These are phyloP conservation scores for Sedum album DNA, from an alignment of 164 flowering plant genomes.

Conservation along the genomic window DNA sequence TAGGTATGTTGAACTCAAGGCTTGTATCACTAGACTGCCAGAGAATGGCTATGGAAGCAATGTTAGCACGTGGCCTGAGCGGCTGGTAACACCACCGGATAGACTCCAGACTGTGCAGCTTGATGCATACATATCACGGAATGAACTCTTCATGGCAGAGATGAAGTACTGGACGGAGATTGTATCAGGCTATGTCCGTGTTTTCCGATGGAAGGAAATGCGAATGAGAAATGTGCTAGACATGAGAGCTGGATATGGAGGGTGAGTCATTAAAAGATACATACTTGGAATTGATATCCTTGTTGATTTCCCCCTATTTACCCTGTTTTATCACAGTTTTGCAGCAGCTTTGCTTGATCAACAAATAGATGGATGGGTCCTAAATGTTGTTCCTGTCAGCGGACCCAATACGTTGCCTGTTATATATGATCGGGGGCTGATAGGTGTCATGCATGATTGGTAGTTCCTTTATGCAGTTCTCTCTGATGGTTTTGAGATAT, in stretches of 20 bases:
- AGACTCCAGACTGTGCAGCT: constrained; percentile 71
- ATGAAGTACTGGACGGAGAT: constrained; percentile 75
- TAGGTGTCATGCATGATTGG: constrained; percentile 55
- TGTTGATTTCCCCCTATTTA: not conserved
- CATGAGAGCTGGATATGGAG: constrained; percentile 96
- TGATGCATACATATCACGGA: constrained; percentile 79
- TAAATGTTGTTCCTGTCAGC: constrained; percentile 61
- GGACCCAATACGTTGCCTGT: constrained; percentile 55
- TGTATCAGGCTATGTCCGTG: constrained; percentile 52
- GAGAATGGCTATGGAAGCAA: constrained; percentile 77
- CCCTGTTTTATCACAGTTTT: constrained; percentile 25
- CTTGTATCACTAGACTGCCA: constrained; percentile 81
- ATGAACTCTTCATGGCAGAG: constrained; percentile 85
- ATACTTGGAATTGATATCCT: not conserved
- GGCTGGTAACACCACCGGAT: constrained; percentile 74
- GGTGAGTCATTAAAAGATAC: constrained; percentile 27
- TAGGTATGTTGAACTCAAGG: constrained; percentile 78
- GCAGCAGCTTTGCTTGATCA: constrained; percentile 47
- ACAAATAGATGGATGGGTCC: constrained; percentile 41
- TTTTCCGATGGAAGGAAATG: constrained; percentile 56
- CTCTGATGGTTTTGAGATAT: not conserved
- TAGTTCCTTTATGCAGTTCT: not conserved
- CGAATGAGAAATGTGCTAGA: constrained; percentile 79
- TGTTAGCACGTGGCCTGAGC: constrained; percentile 75
- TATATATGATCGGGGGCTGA: constrained; percentile 55